Base-by-base conservation (phyloP, 129 eudicot genomes). In the Helichrysum umbraculigerum region DNA sequence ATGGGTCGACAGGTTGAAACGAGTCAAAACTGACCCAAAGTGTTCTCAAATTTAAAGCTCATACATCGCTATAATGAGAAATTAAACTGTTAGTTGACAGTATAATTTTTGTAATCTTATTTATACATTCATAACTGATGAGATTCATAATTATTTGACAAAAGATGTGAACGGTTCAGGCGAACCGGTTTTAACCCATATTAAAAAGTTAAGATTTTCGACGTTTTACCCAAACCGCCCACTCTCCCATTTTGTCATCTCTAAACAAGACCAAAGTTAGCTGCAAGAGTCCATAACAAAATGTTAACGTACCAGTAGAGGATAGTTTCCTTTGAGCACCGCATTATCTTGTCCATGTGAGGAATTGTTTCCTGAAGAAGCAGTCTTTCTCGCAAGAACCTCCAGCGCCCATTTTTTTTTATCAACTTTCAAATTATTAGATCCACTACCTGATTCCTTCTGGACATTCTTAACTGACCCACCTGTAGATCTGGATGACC, bases 381-480 rank as follows among this genome's bases (percentile, higher is more conserved):
- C 89, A 59, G 90, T 75, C 85, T 91, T 93, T 76, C 97, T 86
- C 32, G 98, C 93, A 83, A 93, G 93, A 88, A 93, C 81, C 80
- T 93, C 93, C 66, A 85, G 76, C 62, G 98, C 98, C 98, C 97
- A 93, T 81, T 91, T 87, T 78, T 85, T 93, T 81, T 81, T 93
- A 76, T 93, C 97, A 15, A 76, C 44, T 75, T 71, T 85, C 12
- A 39, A 39, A 28, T 70, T 76, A 67, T 73, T 86, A 73, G 92
- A 62, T 79, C 79, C 85, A 70, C 79, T 81, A 54, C 20, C 82
- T 19, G 60, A 71, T 59, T 82, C 89, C 84, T 82, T 87, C 66
- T 77, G 80, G 28, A 84, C 65, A 79, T 82, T 71, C 74, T 61
- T 29, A 65, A 73, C 66, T 51, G 82, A 41, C 25, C 81, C 82